Base-by-base conservation (phyloP, 768 basidiomycete species). In the Amanita subjunquillea region DNA sequence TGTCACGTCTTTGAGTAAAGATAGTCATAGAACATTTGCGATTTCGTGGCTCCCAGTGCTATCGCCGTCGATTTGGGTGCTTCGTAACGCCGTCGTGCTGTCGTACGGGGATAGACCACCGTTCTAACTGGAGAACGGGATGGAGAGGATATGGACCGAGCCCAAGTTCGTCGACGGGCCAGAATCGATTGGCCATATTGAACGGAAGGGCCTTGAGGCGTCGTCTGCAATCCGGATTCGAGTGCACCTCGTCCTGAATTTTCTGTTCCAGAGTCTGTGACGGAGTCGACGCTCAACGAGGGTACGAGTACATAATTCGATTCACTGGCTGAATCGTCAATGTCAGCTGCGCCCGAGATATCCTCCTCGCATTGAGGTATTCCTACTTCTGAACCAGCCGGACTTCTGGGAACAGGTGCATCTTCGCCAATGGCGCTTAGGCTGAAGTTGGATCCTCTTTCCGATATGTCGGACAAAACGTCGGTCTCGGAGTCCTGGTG, bases 141-240 rank as follows among this genome's bases (percentile, higher is more conserved):
- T n/a, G 76, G 78, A 0, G 80, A 79, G 4, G 78, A 79, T 32
- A 67, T 57, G 7, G 76, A 72, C n/a, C 70, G 71, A 10, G 60
- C 60, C 52, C 69, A 59, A 2, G 66, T 42, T 20, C 67, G 62
- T 40, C 69, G 63, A 29, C 64, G 66, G 36, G 64, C 43, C 29
- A 66, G 59, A 4, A 60, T 47, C 48, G 57, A 66, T 65, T 48
- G 73, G 67, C 7, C 72, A 69, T n/a, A 71, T 70, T 23, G 66
- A 54, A 4, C 27, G 67, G 63, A 37, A 58, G 58, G 44, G 47
- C 27, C 6, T 17, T 22, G 38, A 32, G 49, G 38, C 34, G 13
- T 22, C 9, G 34, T 12, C 32, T 22, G 22, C 34, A 37, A 37
- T 9, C 6, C 37, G 17, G 22, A 13, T n/a, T 37, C 47, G 13